A percentile compares a stretch with the other conserved stretches of the same genome.
Evolutionary conservation across 805 yeast species (phyloP).

Genomic region (Candida schatavii): DNA sequence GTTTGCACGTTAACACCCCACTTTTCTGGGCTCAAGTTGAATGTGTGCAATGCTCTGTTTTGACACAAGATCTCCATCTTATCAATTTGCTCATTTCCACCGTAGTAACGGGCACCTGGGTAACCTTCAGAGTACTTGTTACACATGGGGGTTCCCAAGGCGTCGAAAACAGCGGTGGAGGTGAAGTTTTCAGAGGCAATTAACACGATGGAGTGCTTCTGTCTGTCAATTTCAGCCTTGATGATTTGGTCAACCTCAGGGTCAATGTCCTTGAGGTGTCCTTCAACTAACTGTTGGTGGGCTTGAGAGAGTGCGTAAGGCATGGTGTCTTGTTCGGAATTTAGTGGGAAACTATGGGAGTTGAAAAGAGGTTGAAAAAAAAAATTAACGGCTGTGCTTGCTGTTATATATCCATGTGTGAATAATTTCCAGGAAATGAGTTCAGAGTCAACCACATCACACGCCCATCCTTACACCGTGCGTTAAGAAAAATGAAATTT

Average conservation of each 20-base stretch:
- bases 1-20: constrained; percentile 99
- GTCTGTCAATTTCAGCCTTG: constrained; percentile 76
- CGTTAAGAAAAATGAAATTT: not conserved
- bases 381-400: not conserved
- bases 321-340: constrained; percentile 28
- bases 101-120: constrained; percentile 97
- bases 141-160: constrained; percentile 93
- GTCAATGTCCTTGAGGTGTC: constrained; percentile 66
- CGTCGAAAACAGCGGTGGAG: constrained; percentile 89
- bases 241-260: constrained; percentile 83
- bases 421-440: constrained; percentile 2
- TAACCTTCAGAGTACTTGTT: constrained; percentile 98
- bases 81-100: constrained; percentile 96
- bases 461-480: too few relatives aligned
- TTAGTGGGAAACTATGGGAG: too few relatives aligned
- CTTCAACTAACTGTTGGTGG: constrained; percentile 55
- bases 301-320: constrained; percentile 47
- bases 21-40: constrained; percentile 65
- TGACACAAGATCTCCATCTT: constrained; percentile 88
- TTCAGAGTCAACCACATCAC: constrained; percentile 5
- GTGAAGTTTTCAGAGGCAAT: constrained; percentile 97
- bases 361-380: not conserved
- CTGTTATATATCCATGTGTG: constrained; percentile 1
- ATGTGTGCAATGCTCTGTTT: constrained; percentile 84
- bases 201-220: constrained; percentile 85